Conservation (phyloP, 371 early-diverging fungal genomes). For the Funneliformis caledonium region DNA sequence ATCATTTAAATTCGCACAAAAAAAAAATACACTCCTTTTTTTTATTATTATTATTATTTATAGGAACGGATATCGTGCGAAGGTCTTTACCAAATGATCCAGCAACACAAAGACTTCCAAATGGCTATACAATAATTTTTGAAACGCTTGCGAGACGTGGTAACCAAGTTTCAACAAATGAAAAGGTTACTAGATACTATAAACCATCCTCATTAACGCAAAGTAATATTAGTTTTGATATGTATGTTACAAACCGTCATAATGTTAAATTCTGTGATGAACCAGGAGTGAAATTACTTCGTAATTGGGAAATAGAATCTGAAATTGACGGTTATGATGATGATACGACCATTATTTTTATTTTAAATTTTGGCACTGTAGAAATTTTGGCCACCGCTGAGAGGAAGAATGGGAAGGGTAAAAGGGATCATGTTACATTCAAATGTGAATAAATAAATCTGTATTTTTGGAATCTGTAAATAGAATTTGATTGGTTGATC, state of each 20-base stretch:
- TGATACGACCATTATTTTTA: neutral
- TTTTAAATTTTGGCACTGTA: slow-evolving; percentile 27
- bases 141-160: slow-evolving; percentile 10
- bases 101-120: neutral
- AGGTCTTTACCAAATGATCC: slow-evolving; percentile 32
- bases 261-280: slow-evolving; percentile 28
- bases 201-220: slow-evolving; percentile 4
- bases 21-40: too few species aligned
- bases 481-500: too few species aligned
- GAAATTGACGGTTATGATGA: neutral
- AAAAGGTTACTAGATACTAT: slow-evolving; percentile 4
- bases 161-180: neutral
- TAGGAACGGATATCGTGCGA: neutral
- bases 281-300: neutral
- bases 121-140: neutral
- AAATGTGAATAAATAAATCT: neutral
- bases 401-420: neutral
- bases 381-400: slow-evolving; percentile 31
- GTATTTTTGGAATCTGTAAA: too few species aligned
- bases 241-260: neutral
- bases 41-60: neutral
- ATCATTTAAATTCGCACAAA: neutral
- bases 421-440: neutral
- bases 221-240: slow-evolving; percentile 17
- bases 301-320: neutral